Base-by-base conservation (phyloP, 495 filamentous ascomycete species). In the Aspergillus bertholletiae region DNA sequence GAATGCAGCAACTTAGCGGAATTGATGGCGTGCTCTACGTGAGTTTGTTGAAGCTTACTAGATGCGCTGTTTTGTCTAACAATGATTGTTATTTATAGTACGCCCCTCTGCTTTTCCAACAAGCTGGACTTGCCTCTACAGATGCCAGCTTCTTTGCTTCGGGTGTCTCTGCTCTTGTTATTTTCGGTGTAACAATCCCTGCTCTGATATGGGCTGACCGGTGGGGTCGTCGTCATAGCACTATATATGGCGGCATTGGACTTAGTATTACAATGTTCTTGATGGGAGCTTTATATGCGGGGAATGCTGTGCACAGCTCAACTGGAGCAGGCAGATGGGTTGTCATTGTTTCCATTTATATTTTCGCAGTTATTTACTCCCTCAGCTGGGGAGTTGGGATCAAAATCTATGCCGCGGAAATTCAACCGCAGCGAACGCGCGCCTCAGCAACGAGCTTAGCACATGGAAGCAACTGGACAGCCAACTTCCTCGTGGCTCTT, bases 401-500 rank as follows among this genome's bases (percentile, higher is more conserved):
- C 58, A 77, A 78, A 46, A 71, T 82, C 3, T 85, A 79, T 55
- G 69, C 71, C 7, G 67, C 73, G 5, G 84, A 85, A 65, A 84
- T 82, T 44, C 80, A 83, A 55, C 81, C 80, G 0, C 73, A 74
- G 39, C 63, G 68, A 22, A 84, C 80, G 4, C 70, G 83, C 8
- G 79, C 80, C 15, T 73, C 70, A 12, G 79, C 80, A 1, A 77
- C 73, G 1, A 68, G 72, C 9, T 57, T 81, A 3, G 66, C 74
- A 0, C 74, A 82, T 56, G 71, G 73, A 7, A 70, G 70, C 28
- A 83, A 83, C 53, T 82, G 79, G 77, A 27, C 72, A 11, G 57
- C 72, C 11, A 88, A 88, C 59, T 88, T 81, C 63, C 60, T 88
- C n/a, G 78, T 88, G 2, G 85, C 85, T 1, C 74, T 88, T 46